Evolutionary conservation across 2,329 filamentous ascomycete genomes (phyloP), one percentile per base, ranked within the genome.

Genomic region (Pseudogymnoascus sp.): DNA sequence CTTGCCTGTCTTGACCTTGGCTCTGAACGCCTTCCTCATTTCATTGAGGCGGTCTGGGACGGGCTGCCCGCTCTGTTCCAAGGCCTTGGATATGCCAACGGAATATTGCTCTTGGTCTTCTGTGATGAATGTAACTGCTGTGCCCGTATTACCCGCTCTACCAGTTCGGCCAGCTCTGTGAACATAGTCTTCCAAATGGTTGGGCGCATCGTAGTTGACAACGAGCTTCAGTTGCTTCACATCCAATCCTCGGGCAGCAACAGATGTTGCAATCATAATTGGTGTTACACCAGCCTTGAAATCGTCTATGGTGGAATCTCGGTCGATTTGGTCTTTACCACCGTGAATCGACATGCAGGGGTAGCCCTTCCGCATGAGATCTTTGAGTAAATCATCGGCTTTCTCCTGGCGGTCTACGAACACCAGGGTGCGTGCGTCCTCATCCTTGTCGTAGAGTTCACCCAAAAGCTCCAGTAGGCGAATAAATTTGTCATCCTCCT

Each of bases 181-280:
- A 39, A 97, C 93, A 70, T 97, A 97, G 71, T 97, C 94, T 75
- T 99, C 94, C 64, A 96, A 75, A 75, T 97, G 92, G 69, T 96
- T 96, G 0, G 92, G 93, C 0, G 88, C 90, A 70, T 97, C 92
- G 71, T 91, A 97, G 75, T 97, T 97, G 75, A 99, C 87, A 60
- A 99, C 94, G 32, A 97, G 81, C 74, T 95, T 97, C 34, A 99
- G 80, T 72, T 96, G 91, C 75, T 97, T 96, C 47, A 99, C 93
- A 72, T 99, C 94, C 39, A 99, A 79, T 63, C 94, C 94, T 73
- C 94, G 89, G 58, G 94, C 94, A 38, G 94, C 94, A 62, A 99
- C 91, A 9, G 93, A 97, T 0, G 94, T 99, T 9, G 94, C 94
- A 70, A 97, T 88, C 70, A 99, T 79, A 61, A 99, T 88, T 0